Evolutionary conservation across 129 eudicot species (phyloP), one percentile per base, ranked within the genome.

Genomic region (Dittrichia graveolens): DNA sequence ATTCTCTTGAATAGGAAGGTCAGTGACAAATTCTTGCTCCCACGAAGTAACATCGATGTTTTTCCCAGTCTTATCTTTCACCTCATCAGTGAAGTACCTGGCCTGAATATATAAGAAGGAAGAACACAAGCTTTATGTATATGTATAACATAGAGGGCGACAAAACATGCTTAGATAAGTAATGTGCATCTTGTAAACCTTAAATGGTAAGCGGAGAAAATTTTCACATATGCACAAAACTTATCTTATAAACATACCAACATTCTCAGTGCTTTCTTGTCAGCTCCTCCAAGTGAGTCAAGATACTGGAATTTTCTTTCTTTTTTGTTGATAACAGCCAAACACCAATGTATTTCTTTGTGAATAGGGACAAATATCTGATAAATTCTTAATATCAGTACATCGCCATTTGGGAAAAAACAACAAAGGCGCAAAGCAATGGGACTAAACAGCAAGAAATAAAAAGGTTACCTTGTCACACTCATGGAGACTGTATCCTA

Each of bases 311-410:
- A 87, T 61, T 87, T 87, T 71, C 82, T 67, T 55, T 93, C 98
- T 75, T 87, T 89, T 85, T 83, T 89, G 74, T 89, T 93, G 74
- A 93, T 93, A 40, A 93, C 91, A 15, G 95, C 98, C 74, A 89
- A 76, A 68, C 97, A 90, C 99, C 99, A 94, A 80, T 94, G 99
- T 35, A 83, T 52, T 84, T 88, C 88, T 83, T 94, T 80, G 89
- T 94, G 99, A 69, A 94, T 83, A 55, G 99, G 99, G 5, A 94
- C 99, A 83, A 94, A 90, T 67, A 94, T 94, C 99, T 94, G 80
- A 18, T 11, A 42, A n/a, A 58, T 35, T 38, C 15, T 40, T 57
- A 31, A 46, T 62, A 71, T 12, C 54, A 16, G 46, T 49, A 45
- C 7, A 67, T 4, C 50, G 2, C 31, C 31, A 24, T 24, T 24